Evolutionary conservation across 1,139 yeast species (phyloP).

Genomic region (Arxiozyma heterogenica): DNA sequence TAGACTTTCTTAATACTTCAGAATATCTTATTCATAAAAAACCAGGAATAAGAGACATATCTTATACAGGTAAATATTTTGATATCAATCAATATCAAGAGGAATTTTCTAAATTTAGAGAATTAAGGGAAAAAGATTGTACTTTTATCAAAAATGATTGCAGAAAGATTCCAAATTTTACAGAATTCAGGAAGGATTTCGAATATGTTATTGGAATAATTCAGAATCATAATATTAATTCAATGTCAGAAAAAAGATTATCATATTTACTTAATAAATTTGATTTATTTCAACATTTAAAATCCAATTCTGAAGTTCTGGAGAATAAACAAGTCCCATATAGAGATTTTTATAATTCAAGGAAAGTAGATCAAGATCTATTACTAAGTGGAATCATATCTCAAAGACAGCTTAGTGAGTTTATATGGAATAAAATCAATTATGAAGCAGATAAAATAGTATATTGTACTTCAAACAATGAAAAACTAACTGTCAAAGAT

Average conservation of each 20-base stretch:
- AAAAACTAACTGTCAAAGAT: conserved; percentile 15
- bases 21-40: conserved; percentile 2
- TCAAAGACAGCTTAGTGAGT: conserved; percentile 86
- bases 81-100: conserved; percentile 17
- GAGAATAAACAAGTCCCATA: conserved; percentile 62
- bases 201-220: conserved; percentile 10
- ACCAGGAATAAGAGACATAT: conserved; percentile 5
- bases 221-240: conserved; percentile 13
- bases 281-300: conserved; percentile 25
- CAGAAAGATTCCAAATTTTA: conserved; percentile 16
- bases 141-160: neutral
- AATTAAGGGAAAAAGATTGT: conserved; percentile 2
- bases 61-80: conserved; percentile 26
- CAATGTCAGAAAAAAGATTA: conserved; percentile 20
- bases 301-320: conserved; percentile 25
- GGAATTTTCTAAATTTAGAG: conserved; percentile 10
- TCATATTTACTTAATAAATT: conserved; percentile 23
- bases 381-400: conserved; percentile 97
- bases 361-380: conserved; percentile 95
- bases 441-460: conserved; percentile 24
- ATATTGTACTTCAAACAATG: conserved; percentile 11
- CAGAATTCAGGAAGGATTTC: conserved; percentile 21
- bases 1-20: conserved; percentile 5
- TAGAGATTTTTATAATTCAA: conserved; percentile 89
- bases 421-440: conserved; percentile 77